phyloP scores from a whole-genome alignment of 2,329 filamentous ascomycete genomes.

The Aureobasidium sp. region DNA sequence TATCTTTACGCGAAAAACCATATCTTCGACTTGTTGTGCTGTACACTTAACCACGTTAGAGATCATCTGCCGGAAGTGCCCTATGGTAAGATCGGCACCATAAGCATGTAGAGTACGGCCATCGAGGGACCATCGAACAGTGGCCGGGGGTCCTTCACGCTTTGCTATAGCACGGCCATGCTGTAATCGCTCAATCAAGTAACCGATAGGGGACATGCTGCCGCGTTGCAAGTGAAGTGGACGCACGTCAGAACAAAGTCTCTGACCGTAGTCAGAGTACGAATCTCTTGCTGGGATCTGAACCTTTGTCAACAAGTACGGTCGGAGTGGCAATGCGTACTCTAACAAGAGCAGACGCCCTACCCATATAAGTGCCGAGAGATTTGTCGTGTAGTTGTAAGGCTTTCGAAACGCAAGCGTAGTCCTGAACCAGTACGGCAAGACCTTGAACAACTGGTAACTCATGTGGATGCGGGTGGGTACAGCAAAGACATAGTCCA shows the following conservation, averaged over 20 bases:
- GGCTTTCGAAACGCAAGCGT: constrained; percentile 18
- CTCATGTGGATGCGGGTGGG: constrained; percentile 31
- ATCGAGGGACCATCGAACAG: background rate
- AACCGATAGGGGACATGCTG: background rate
- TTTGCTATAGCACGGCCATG: background rate
- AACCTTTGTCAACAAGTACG: background rate
- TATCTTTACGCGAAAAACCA: background rate
- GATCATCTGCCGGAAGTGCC: background rate
- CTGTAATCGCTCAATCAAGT: background rate
- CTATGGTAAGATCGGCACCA: background rate
- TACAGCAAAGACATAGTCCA: constrained; percentile 45
- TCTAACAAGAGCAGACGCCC: background rate
- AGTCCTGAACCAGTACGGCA: constrained; percentile 40
- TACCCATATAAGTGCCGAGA: background rate
- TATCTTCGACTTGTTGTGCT: background rate
- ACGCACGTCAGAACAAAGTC: background rate
- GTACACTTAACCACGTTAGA: background rate
- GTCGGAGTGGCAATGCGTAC: background rate
- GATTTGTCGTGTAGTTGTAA: background rate
- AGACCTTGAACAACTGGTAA: constrained; percentile 28
- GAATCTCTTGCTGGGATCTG: background rate
- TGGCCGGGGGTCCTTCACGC: background rate
- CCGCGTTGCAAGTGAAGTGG: background rate
- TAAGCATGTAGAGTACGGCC: background rate
- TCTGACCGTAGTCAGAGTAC: background rate